Conservation (phyloP, 257 asterid genomes). For the Buddleja alternifolia region DNA sequence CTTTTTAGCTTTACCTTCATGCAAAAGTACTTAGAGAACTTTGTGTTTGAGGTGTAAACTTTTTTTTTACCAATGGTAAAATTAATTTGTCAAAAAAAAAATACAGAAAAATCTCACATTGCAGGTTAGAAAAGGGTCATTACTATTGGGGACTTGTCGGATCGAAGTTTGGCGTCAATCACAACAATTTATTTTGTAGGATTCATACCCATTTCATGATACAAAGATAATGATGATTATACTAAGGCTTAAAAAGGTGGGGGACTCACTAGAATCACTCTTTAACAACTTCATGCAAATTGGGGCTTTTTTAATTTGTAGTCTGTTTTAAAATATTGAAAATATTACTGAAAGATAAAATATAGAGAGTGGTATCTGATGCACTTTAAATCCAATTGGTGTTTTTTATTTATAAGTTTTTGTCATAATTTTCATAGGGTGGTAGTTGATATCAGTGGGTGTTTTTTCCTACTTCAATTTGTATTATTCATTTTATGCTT, state of each 20-base stretch:
- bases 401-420: neutral
- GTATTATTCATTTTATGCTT: too few species aligned
- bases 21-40: neutral
- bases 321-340: neutral
- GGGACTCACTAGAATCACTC: too few species aligned
- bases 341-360: neutral
- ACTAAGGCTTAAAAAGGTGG: too few species aligned
- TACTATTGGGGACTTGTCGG: too few species aligned
- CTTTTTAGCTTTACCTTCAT: constrained; percentile 25
- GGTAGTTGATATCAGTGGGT: too few species aligned
- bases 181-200: too few species aligned
- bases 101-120: neutral
- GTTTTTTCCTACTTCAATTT: too few species aligned
- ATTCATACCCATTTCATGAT: too few species aligned
- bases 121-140: too few species aligned
- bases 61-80: constrained; percentile 6
- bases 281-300: too few species aligned
- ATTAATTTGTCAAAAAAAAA: neutral
- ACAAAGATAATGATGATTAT: too few species aligned
- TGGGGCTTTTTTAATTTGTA: neutral
- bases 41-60: constrained; percentile 13
- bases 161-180: too few species aligned
- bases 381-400: neutral
- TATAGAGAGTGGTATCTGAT: constrained; percentile 1
- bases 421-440: neutral